Evolutionary conservation across 192 early-diverging fungal species (phyloP).

Genomic region (Funneliformis mosseae): DNA sequence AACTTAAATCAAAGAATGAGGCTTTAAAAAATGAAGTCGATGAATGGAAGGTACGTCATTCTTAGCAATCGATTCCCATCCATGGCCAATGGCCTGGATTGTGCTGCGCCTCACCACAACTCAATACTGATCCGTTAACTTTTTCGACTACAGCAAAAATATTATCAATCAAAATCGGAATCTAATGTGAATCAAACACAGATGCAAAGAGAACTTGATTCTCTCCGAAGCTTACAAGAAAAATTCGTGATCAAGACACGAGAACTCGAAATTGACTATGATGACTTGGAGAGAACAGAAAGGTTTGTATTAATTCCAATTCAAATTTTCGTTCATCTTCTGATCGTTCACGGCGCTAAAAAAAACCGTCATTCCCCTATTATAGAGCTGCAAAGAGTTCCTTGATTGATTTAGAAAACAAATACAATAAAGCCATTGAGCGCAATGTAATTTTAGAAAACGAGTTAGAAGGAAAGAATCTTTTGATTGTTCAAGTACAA

Average conservation of each 20-base stretch:
- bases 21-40: conserved; percentile 65
- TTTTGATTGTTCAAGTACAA: conserved; percentile 72
- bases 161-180: conserved; percentile 65
- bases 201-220: conserved; percentile 76
- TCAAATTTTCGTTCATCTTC: neutral
- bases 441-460: conserved; percentile 64
- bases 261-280: conserved; percentile 77
- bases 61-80: too few relatives aligned
- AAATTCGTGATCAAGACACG: conserved; percentile 71
- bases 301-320: conserved; percentile 41
- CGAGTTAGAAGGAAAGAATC: conserved; percentile 69
- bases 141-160: conserved; percentile 53
- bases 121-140: neutral
- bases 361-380: conserved; percentile 2
- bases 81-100: too few relatives aligned
- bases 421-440: conserved; percentile 73
- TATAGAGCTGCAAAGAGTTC: conserved; percentile 69
- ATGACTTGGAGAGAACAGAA: conserved; percentile 73
- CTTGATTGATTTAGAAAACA: conserved; percentile 67
- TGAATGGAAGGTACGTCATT: conserved; percentile 64
- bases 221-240: conserved; percentile 67
- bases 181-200: conserved; percentile 64
- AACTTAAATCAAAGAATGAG: conserved; percentile 68
- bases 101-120: too few relatives aligned
- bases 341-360: neutral